Evolutionary conservation across 805 yeast species (phyloP), one percentile per base, ranked within the genome.

Genomic region (Lipomyces orientalis): DNA sequence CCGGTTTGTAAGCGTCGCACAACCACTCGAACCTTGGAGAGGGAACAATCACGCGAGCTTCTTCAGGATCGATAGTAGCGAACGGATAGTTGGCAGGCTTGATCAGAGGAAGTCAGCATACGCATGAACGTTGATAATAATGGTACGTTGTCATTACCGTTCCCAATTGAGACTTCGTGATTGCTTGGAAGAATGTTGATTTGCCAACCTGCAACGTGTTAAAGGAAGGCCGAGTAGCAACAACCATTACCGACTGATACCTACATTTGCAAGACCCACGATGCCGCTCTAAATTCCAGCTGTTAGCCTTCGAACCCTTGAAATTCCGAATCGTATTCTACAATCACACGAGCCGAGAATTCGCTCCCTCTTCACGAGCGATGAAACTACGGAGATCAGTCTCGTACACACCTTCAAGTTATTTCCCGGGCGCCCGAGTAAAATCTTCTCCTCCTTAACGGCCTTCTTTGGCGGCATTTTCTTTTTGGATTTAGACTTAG

Each of bases 1-100:
- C 90, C 68, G 98, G 94, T 77, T 80, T 79, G 85, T 92, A 95
- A 75, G 90, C 81, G 61, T 86, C 86, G 75, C 86, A 85, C 62
- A 95, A 85, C 69, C 84, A 85, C 75, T 94, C 97, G 76, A 95
- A 88, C 79, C 97, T 88, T 69, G 90, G 86, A 69, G 97, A 91
- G 75, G 97, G 97, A 68, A 95, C 98, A 73, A 88, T 87, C 64
- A 94, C 97, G 79, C 97, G 88, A 58, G 98, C 97, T 83, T 94
- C 97, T 82, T 95, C 98, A 64, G 99, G 98, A 75, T 94, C 97
- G 78, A 92, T 92, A 65, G 99, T 94, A 55, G 99, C 99, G 79
- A 92, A 94, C 33, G 99, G 99, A 79, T 93, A 94, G 80, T 94
- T 94, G 67, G 98, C 99, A 65, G 99, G 98, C 82, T 86, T 22